A percentile compares a stretch with the other conserved stretches of the same genome.
Conservation (phyloP, 78 protist genomes). For the Dictyostelium intermedium region DNA sequence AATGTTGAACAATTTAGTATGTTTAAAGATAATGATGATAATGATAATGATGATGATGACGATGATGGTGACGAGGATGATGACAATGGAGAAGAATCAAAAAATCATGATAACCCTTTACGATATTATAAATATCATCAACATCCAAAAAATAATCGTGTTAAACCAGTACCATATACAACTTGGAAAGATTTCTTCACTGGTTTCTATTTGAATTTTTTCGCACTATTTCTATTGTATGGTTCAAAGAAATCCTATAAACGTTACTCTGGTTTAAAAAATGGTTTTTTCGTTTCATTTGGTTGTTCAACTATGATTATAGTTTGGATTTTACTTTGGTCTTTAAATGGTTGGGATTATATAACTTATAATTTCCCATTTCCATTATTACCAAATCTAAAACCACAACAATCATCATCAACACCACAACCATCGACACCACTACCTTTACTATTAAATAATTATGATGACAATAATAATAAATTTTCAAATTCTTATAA, state of each 20-base stretch:
- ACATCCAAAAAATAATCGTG: not conserved
- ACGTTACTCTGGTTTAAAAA: conserved; percentile 44
- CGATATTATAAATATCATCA: not conserved
- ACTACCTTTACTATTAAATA: not conserved
- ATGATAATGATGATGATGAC: too few relatives aligned
- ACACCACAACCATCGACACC: not conserved
- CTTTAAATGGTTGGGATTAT: conserved; percentile 20
- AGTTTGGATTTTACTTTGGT: not conserved
- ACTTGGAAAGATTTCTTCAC: conserved; percentile 25
- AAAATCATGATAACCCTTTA: not conserved
- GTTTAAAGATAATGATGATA: not conserved
- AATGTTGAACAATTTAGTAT: conserved; percentile 5
- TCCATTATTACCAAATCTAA: not conserved
- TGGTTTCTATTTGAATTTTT: conserved; percentile 20
- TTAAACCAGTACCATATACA: conserved; percentile 30
- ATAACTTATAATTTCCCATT: conserved; percentile 64
- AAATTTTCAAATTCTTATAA: not conserved
- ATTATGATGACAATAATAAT: not conserved
- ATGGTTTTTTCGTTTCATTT: conserved; percentile 40
- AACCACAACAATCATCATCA: not conserved
- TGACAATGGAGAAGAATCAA: not conserved
- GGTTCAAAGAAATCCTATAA: not conserved
- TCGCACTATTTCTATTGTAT: not conserved
- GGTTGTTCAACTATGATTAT: not conserved
- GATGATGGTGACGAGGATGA: not conserved